These are phyloP conservation scores for Naegleria fowleri DNA, from an alignment of 208 protist species.

Conservation along the genomic window DNA sequence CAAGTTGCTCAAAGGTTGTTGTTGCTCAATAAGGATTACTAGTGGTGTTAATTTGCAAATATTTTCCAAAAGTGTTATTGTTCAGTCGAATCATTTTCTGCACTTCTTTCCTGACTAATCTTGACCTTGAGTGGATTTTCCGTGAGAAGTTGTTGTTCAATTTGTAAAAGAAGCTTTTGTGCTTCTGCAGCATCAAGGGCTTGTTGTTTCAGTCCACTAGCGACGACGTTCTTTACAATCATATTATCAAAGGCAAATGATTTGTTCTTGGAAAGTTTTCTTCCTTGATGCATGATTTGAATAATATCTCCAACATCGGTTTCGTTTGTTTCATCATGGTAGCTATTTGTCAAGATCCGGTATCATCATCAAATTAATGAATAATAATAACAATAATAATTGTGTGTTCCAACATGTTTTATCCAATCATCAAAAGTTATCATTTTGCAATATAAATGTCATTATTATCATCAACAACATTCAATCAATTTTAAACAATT, in stretches of 20 bases:
- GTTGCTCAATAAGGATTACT: too few relatives aligned
- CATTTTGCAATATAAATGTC: too few relatives aligned
- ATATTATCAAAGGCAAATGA: slow-evolving; percentile 7
- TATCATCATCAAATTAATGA: too few relatives aligned
- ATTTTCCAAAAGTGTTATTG: too few relatives aligned
- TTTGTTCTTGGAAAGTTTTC: slow-evolving; percentile 14
- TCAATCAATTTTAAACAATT: not conserved
- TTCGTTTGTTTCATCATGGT: slow-evolving; percentile 11
- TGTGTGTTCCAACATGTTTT: too few relatives aligned
- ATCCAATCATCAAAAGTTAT: too few relatives aligned
- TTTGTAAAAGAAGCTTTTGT: not conserved
- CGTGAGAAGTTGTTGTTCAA: slow-evolving; percentile 10
- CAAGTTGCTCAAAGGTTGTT: too few relatives aligned
- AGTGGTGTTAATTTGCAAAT: too few relatives aligned
- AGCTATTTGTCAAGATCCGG: not conserved
- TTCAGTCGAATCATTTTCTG: too few relatives aligned
- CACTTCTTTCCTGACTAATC: slow-evolving; percentile 7
- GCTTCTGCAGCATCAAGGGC: not conserved
- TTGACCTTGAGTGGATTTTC: slow-evolving; percentile 4
- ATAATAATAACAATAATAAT: too few relatives aligned
- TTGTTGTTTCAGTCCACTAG: not conserved
- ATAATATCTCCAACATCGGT: slow-evolving; percentile 20
- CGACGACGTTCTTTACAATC: not conserved
- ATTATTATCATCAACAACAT: too few relatives aligned
- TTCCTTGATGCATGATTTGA: slow-evolving; percentile 7